Evolutionary conservation across 331 rosid genomes (phyloP), one percentile per base, ranked within the genome.

Genomic region (Arachis monticola): DNA sequence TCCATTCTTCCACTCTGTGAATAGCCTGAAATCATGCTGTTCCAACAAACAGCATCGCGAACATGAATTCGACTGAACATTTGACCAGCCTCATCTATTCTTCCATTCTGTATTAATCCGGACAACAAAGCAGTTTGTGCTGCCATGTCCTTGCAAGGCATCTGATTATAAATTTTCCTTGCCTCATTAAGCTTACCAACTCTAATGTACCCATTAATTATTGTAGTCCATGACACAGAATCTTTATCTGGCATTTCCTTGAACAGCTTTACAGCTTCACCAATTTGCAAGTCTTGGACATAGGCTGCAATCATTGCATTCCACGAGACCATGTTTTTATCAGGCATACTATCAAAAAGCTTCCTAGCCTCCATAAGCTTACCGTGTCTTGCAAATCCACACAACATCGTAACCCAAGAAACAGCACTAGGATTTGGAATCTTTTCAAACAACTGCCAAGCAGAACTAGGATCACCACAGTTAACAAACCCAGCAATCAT

Each of bases 301-400:
- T 86, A 86, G 48, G 89, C 87, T 10, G 82, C 76, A 57, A 86
- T 80, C 85, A 86, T 86, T 22, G 89, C 89, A 80, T 86, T 86
- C 89, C 89, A 83, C 61, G 85, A 74, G 71, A 86, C 89, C 53
- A 70, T 74, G 31, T 86, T 86, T 75, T 79, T 86, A 65, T 68
- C 10, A 10, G 87, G 89, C 81, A 83, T 83, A 30, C 57, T 59
- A 61, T 83, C 85, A 78, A 86, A 86, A 61, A 86, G 82, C 51
- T 22, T 71, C 79, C 83, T 74, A 47, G 89, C 83, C 69, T 83
- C 78, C 11, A 57, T 5, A 67, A 83, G 67, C 52, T 77, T 70
- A 67, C 89, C 83, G 42, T 78, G 76, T 80, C 79, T 78, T 56
- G 87, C 87, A 62, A 83, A 83, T 55, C 87, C 89, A 40, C 87